These are phyloP conservation scores for Mrakia blollopis DNA, from an alignment of 768 basidiomycete genomes.

Conservation along the genomic window DNA sequence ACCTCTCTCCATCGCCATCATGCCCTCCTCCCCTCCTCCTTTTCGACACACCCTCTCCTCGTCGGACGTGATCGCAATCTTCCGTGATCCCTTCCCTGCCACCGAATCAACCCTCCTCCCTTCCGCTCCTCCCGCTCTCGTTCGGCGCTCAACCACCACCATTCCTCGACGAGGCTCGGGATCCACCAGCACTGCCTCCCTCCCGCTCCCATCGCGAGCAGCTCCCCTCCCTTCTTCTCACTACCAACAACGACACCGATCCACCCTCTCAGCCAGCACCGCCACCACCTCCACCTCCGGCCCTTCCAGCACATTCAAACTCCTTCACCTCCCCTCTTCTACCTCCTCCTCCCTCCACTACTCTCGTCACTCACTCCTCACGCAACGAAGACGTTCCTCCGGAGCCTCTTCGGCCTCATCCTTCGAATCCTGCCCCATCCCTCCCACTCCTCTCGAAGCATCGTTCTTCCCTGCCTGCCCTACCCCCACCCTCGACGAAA, in stretches of 20 bases:
- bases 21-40: not conserved
- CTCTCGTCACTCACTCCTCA: no score
- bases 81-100: not conserved
- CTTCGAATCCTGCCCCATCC: slow-evolving; percentile 5
- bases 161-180: not conserved
- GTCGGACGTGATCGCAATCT: not conserved
- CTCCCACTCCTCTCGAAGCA: not conserved
- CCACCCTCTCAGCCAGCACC: no score
- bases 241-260: no score
- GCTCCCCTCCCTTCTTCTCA: no score
- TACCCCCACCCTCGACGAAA: not conserved
- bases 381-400: not conserved
- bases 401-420: not conserved
- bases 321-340: no score
- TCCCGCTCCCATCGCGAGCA: no score
- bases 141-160: not conserved
- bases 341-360: not conserved
- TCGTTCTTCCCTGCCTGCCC: not conserved
- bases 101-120: not conserved
- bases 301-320: no score
- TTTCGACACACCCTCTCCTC: not conserved
- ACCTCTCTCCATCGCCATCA: not conserved
- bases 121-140: not conserved
- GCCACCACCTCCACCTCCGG: no score
- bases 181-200: not conserved